Base-by-base conservation (phyloP, 352 stramenopile species). In the Pythium pyrilobum region DNA sequence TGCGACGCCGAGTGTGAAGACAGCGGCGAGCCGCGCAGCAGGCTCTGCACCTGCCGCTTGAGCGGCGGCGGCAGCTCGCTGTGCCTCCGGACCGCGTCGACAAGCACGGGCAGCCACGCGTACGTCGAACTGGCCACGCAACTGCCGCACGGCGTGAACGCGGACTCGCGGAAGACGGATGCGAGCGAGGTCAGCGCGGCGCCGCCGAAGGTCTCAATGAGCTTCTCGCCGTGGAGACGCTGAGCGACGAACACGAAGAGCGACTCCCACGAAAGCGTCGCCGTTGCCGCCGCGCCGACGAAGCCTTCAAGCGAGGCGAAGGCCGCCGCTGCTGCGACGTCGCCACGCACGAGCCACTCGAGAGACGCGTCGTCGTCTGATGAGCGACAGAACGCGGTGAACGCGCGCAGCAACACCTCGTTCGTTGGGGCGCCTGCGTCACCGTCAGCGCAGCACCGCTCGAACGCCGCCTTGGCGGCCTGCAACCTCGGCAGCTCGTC, bases 81-180 rank as follows among this genome's bases (percentile, higher is more conserved):
- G 16, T 77, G 47, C 13, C 40, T 20, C 23, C 67, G 46, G 3
- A 81, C 50, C 6, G 48, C 43, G 0, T 53, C 56, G 0, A 82
- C 42, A 13, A 86, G 45, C 29, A 59, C 62, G 16, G 75, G 59
- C 20, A 80, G 64, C 75, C 75, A 86, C 13, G 70, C 69, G 33
- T 56, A 72, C 12, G 51, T 43, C 11, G 20, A 29, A 20, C 33
- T 24, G 2, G 21, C 40, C 36, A 60, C 49, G 6, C 25, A 12
- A 15, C 5, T 3, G 1, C 48, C 27, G 6, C n/a, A n/a, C 2
- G 34, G 5, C 0, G 27, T 37, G 4, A 53, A 43, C 11, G 43
- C 43, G 8, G 54, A 25, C 3, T 37, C 43, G 2, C 8, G 54
- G 51, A 62, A 62, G 0, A 43, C 8, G 2, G 29, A 18, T 13